Evolutionary conservation across 257 asterid genomes (phyloP).

Genomic region (Nicotiana undulata): DNA sequence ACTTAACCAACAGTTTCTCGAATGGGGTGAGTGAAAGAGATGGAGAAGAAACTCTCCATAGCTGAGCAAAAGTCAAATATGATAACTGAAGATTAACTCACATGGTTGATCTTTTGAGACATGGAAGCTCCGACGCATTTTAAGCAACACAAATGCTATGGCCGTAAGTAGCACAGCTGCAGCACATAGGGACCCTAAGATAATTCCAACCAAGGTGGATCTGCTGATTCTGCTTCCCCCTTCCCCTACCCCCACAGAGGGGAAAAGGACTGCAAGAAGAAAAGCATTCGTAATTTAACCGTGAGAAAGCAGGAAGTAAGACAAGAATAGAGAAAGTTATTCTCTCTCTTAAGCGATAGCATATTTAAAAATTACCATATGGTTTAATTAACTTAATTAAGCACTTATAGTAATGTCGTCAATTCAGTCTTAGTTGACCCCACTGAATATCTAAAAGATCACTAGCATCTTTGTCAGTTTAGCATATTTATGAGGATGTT

Average conservation of each 20-base stretch:
- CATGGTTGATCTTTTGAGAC: slow-evolving; percentile 4
- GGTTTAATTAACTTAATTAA: background rate
- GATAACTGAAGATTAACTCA: background rate
- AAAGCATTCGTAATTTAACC: background rate
- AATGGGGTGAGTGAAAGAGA: background rate
- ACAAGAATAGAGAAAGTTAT: background rate
- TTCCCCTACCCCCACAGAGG: slow-evolving; percentile 17
- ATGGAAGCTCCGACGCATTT: slow-evolving; percentile 8
- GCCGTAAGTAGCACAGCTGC: slow-evolving; percentile 19
- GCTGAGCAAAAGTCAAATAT: background rate
- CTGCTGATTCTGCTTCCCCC: slow-evolving; percentile 21
- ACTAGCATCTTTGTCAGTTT: background rate
- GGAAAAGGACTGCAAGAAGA: slow-evolving; percentile 32
- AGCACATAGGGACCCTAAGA: slow-evolving; percentile 26
- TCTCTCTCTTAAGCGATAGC: background rate
- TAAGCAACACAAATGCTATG: slow-evolving; percentile 17
- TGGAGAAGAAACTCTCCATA: background rate
- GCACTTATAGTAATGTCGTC: background rate
- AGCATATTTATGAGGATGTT: background rate
- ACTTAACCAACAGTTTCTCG: background rate
- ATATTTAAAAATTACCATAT: background rate
- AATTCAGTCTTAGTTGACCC: background rate
- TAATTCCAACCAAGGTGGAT: slow-evolving; percentile 37
- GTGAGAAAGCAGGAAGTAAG: background rate
- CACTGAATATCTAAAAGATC: background rate